Conservation (phyloP, 2,329 filamentous ascomycete species). For the Trichothecium roseum region DNA sequence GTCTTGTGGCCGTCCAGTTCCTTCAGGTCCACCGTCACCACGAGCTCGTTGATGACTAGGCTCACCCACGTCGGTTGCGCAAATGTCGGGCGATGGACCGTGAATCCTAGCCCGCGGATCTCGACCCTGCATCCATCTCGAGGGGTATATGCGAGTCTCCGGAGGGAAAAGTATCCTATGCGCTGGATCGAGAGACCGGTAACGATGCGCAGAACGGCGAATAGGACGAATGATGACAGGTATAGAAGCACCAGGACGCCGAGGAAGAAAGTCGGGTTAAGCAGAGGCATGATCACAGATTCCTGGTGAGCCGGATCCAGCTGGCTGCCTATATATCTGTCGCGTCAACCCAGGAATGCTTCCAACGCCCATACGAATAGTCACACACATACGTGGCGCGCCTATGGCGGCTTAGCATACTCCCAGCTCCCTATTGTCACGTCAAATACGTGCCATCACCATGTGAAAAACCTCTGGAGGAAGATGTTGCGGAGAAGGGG, state of each 20-base stretch:
- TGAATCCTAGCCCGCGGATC: constrained; percentile 77
- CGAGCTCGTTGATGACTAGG: constrained; percentile 75
- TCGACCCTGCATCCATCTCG: constrained; percentile 84
- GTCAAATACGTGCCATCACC: too few relatives aligned
- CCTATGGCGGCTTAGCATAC: too few relatives aligned
- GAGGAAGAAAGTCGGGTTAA: constrained; percentile 73
- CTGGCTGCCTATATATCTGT: background rate
- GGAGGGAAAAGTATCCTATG: constrained; percentile 83
- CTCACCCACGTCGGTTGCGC: constrained; percentile 96
- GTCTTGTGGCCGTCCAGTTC: constrained; percentile 45
- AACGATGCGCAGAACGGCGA: constrained; percentile 83
- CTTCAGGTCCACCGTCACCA: constrained; percentile 69
- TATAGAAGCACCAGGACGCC: constrained; percentile 80
- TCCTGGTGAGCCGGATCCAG: background rate
- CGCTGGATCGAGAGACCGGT: constrained; percentile 95
- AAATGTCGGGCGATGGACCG: constrained; percentile 88
- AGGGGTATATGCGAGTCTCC: constrained; percentile 81
- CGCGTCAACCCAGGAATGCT: too few relatives aligned
- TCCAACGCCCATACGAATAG: background rate
- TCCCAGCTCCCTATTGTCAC: too few relatives aligned
- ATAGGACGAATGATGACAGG: constrained; percentile 83
- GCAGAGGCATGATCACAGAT: constrained; percentile 44
- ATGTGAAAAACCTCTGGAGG: too few relatives aligned
- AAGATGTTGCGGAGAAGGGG: too few relatives aligned
- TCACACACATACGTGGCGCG: too few relatives aligned